Evolutionary conservation across 2,329 filamentous ascomycete genomes (phyloP).

Genomic region (Ophiostoma sp.): DNA sequence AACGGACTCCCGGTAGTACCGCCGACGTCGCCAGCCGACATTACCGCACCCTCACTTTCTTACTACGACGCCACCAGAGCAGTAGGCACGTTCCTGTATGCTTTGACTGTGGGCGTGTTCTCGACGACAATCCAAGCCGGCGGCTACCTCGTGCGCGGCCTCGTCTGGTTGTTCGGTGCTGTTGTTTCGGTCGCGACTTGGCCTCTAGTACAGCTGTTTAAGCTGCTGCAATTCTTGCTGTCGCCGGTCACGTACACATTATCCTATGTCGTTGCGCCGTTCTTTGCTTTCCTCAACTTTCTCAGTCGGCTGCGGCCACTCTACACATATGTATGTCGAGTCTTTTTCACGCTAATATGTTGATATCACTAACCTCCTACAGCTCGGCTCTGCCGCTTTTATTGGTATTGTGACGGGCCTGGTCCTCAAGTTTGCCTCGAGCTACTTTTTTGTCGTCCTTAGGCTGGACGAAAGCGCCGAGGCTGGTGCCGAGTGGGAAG

Average conservation of each 20-base stretch:
- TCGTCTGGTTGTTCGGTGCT: slow-evolving; percentile 21
- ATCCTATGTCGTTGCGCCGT: slow-evolving; percentile 32
- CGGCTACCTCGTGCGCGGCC: neutral
- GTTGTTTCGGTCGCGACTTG: slow-evolving; percentile 20
- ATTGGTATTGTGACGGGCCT: slow-evolving; percentile 66
- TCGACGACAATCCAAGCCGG: slow-evolving; percentile 1
- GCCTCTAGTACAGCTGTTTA: slow-evolving; percentile 31
- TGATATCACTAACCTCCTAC: neutral
- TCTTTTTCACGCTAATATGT: slow-evolving; percentile 50
- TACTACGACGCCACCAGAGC: slow-evolving; percentile 23
- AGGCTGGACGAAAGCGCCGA: slow-evolving; percentile 39
- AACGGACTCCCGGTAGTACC: neutral
- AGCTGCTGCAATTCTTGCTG: slow-evolving; percentile 38
- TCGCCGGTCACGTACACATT: slow-evolving; percentile 42
- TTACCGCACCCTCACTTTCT: neutral
- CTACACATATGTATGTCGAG: slow-evolving; percentile 45
- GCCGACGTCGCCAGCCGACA: neutral
- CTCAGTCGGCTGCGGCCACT: slow-evolving; percentile 40
- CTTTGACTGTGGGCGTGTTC: neutral
- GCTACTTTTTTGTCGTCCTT: slow-evolving; percentile 54
- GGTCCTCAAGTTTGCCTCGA: slow-evolving; percentile 58
- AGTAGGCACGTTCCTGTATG: neutral
- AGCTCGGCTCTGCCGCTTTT: slow-evolving; percentile 63
- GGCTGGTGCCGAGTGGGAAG: neutral
- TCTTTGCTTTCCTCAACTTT: slow-evolving; percentile 38